Base-by-base conservation (phyloP, 257 asterid species). In the Solanum tarapatanum region DNA sequence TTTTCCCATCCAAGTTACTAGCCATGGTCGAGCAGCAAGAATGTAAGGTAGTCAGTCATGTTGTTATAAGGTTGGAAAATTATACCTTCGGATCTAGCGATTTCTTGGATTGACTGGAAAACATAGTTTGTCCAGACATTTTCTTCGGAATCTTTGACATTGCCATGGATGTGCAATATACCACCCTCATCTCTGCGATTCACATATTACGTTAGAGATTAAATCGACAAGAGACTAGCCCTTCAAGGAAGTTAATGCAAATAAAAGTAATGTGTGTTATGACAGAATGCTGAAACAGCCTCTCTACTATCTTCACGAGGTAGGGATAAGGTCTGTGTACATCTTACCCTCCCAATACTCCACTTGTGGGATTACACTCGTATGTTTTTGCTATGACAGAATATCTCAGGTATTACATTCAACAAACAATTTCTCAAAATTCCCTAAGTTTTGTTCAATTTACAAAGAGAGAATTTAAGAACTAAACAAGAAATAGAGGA, bases 101-200 rank as follows among this genome's bases (percentile, higher is more conserved):
- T 92, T 74, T 90, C 96, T 19, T 88, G 91, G 87, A 97, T 93
- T 89, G 92, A 93, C 77, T 86, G 90, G 21, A 87, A 83, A 48
- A 95, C 95, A 87, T 79, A 91, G 84, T 93, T 89, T 60, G 90
- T 86, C 99, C 99, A 97, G 8, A 14, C 32, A 77, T 43, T 88
- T 91, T 93, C 99, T 92, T 96, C 98, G 0, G 94, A 87, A 88
- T 96, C 98, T 93, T 95, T 97, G 86, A 92, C 99, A 86, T 96
- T 96, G 82, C 94, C 97, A 45, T 97, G 99, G 87, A 96, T 90
- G 66, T 97, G 99, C 87, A 97, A 82, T 72, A 87, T 87, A 75
- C 99, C 99, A 64, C 99, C 99, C 82, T 90, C 90, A 0, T 93
- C 91, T 87, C 99, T 97, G 98, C 90, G 91, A 37, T 23, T 41